Evolutionary conservation across 225 moss, liverwort and hornwort species (phyloP).

Genomic region (Asterella californica): DNA sequence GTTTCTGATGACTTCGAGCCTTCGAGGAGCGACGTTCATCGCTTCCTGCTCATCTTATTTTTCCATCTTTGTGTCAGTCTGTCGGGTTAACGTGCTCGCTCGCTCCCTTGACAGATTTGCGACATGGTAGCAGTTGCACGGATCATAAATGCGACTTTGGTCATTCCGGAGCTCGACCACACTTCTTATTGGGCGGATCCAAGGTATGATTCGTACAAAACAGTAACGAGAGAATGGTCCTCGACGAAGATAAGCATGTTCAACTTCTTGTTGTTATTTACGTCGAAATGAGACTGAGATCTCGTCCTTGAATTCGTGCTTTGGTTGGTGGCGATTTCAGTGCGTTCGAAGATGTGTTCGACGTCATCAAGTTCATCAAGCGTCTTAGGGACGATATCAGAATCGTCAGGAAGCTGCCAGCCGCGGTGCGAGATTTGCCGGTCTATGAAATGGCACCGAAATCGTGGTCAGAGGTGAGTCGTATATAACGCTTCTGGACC

Average conservation of each 20-base stretch:
- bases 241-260: background rate
- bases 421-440: background rate
- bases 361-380: slow-evolving; percentile 25
- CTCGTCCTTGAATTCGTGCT: background rate
- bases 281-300: background rate
- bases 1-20: background rate
- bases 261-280: background rate
- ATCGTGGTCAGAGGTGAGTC: slow-evolving; percentile 33
- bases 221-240: background rate
- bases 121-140: slow-evolving; percentile 37
- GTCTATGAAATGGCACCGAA: slow-evolving; percentile 27
- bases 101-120: slow-evolving; percentile 11
- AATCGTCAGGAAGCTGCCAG: slow-evolving; percentile 24
- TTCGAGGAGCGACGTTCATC: too few species aligned
- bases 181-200: slow-evolving; percentile 40
- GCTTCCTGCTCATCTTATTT: too few species aligned
- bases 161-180: slow-evolving; percentile 35
- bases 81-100: background rate
- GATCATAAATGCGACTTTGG: slow-evolving; percentile 29
- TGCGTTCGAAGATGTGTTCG: slow-evolving; percentile 29
- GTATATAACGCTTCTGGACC: background rate
- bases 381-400: slow-evolving; percentile 15
- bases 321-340: background rate
- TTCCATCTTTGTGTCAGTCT: background rate
- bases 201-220: slow-evolving; percentile 4